Conservation (phyloP, 225 moss, liverwort and hornwort species). For the Polytrichum commune region DNA sequence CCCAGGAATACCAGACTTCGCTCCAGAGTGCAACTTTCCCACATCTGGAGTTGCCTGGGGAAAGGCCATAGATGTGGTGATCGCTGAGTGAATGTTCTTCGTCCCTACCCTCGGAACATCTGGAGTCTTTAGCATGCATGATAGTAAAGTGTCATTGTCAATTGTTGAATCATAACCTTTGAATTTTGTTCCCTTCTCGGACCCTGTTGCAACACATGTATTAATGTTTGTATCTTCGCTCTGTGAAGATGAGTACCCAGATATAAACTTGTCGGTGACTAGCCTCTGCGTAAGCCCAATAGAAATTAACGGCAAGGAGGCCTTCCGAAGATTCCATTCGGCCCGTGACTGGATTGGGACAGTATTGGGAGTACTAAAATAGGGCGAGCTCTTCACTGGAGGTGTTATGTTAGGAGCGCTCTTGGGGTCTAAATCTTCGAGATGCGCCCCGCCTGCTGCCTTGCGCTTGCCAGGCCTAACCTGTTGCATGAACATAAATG, state of each 20-base stretch:
- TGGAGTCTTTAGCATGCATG: neutral
- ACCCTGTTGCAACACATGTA: neutral
- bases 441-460: neutral
- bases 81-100: neutral
- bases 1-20: slow-evolving; percentile 13
- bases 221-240: neutral
- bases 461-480: slow-evolving; percentile 6
- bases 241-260: neutral
- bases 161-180: too few species aligned
- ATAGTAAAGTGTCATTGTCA: too few species aligned
- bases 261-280: neutral
- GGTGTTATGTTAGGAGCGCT: neutral
- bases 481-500: neutral
- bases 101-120: neutral
- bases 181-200: neutral
- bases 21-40: neutral
- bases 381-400: slow-evolving; percentile 3
- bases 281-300: neutral
- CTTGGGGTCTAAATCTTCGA: neutral
- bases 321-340: neutral
- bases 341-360: neutral
- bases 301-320: neutral
- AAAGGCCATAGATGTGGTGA: neutral
- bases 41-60: neutral
- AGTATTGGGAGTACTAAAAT: neutral